phyloP scores from a whole-genome alignment of 2,329 filamentous ascomycete species.

The Xylaria sp. region DNA sequence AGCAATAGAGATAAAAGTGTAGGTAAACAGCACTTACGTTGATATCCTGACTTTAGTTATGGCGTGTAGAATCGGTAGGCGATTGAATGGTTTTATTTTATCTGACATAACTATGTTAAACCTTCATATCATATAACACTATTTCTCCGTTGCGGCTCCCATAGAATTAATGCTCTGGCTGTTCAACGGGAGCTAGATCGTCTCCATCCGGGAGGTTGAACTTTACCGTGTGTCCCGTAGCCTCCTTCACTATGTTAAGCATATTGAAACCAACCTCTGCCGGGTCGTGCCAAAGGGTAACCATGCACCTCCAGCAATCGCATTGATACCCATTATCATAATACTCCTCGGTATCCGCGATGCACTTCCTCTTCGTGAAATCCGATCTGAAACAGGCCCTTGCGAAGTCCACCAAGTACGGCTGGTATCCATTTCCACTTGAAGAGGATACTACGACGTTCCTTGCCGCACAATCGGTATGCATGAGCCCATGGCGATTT shows the following conservation, averaged over 20 bases:
- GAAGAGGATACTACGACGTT: constrained; percentile 6
- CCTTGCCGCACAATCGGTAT: constrained; percentile 5
- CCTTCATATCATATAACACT: neutral
- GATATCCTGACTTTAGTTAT: neutral
- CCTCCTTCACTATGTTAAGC: neutral
- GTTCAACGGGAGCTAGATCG: neutral
- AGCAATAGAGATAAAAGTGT: neutral
- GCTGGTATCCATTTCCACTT: neutral
- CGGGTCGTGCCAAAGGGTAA: neutral
- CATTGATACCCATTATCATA: neutral
- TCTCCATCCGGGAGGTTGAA: neutral
- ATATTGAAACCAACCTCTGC: neutral
- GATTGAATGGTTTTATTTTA: neutral
- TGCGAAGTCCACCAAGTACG: neutral
- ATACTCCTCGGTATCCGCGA: neutral
- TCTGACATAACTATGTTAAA: neutral
- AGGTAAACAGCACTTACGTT: neutral
- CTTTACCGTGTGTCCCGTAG: neutral
- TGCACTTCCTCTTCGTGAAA: neutral
- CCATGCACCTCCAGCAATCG: neutral
- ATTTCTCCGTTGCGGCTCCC: neutral
- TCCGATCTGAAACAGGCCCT: neutral
- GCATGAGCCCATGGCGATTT: constrained; percentile 6
- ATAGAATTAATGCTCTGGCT: neutral
- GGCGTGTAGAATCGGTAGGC: neutral